A percentile compares a stretch with the other conserved stretches of the same genome.
Evolutionary conservation across 805 yeast species (phyloP).

Genomic region (Kuraishia hungarica): DNA sequence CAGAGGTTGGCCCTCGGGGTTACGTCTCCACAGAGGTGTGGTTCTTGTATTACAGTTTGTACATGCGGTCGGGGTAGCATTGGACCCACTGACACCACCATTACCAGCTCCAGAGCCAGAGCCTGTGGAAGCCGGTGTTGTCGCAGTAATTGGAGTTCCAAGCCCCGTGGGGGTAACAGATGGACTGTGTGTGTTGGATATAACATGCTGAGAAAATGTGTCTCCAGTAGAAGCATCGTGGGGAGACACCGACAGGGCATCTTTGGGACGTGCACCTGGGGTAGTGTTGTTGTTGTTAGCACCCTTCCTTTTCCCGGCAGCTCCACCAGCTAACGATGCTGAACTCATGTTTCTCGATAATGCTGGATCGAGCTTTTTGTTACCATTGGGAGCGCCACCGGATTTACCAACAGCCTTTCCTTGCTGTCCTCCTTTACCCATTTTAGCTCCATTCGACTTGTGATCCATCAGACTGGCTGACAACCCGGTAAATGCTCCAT

Average conservation of each 20-base stretch:
- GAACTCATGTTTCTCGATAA: background rate
- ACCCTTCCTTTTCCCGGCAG: background rate
- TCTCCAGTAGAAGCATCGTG: background rate
- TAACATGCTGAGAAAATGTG: background rate
- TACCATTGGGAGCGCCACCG: background rate
- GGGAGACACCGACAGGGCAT: constrained; percentile 1
- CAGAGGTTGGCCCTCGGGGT: constrained; percentile 84
- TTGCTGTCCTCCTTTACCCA: background rate
- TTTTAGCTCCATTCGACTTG: background rate
- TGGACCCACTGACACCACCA: background rate
- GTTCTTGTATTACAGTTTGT: constrained; percentile 88
- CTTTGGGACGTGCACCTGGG: background rate
- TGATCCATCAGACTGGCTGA: background rate
- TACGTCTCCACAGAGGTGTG: constrained; percentile 93
- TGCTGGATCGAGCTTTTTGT: background rate
- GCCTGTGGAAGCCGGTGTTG: background rate
- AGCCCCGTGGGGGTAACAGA: background rate
- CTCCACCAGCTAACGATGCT: background rate
- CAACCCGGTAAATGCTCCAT: background rate
- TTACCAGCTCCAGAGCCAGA: background rate
- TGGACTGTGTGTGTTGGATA: constrained; percentile 1
- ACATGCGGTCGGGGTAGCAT: constrained; percentile 29
- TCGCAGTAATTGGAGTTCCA: background rate
- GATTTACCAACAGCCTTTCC: background rate
- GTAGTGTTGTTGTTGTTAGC: background rate